These are phyloP conservation scores for Cucumis hystrix DNA, from an alignment of 306 rosid species.

Conservation along the genomic window DNA sequence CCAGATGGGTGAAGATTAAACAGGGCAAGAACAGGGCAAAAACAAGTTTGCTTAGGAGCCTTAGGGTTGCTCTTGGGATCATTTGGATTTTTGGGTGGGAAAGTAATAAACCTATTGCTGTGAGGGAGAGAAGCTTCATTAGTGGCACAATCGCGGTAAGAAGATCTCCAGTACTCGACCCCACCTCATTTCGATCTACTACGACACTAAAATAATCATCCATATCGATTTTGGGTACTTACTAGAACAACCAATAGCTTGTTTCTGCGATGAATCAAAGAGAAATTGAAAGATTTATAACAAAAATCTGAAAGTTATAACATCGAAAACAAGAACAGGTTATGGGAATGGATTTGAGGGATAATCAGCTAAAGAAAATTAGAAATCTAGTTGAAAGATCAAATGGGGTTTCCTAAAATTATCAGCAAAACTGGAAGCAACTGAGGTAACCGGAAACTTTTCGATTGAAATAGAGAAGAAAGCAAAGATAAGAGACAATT, in stretches of 20 bases:
- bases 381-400: not conserved
- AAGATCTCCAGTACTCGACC: conserved; percentile 24
- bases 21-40: conserved; percentile 79
- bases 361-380: not conserved
- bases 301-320: not conserved
- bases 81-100: conserved; percentile 53
- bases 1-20: conserved; percentile 66
- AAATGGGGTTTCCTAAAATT: not conserved
- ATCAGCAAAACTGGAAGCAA: not conserved
- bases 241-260: not conserved
- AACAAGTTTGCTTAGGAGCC: conserved; percentile 62
- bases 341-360: not conserved
- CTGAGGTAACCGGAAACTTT: not conserved
- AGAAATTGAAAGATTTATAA: not conserved
- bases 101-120: conserved; percentile 56
- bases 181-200: conserved; percentile 2
- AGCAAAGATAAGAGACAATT: not conserved
- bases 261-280: not conserved
- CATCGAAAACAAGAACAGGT: not conserved
- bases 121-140: conserved; percentile 46
- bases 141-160: conserved; percentile 44
- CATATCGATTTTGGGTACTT: conserved; percentile 14
- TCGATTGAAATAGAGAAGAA: not conserved
- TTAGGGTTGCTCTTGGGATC: conserved; percentile 58
- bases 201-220: conserved; percentile 8